Percentiles rank a stretch among this genome's conserved stretches.
Conservation (phyloP, 139 green algal species). For the Edaphochlamys debaryana region DNA sequence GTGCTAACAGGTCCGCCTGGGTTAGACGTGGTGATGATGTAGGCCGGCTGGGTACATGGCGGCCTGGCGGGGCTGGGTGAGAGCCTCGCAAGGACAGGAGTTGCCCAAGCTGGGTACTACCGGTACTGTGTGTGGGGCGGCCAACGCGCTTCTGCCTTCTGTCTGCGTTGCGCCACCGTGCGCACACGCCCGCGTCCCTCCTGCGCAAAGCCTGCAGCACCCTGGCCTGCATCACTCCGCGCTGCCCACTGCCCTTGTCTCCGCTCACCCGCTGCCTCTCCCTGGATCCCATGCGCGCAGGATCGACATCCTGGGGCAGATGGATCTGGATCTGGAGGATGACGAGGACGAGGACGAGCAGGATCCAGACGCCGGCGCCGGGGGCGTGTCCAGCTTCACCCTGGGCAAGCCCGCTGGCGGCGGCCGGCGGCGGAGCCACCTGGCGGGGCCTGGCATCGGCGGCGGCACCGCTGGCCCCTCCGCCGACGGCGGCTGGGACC, state of each 20-base stretch:
- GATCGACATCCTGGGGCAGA: conserved; percentile 17
- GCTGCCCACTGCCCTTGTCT: too few relatives aligned
- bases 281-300: neutral
- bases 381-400: neutral
- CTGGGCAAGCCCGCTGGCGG: neutral
- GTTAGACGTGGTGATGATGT: neutral
- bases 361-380: neutral
- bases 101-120: neutral
- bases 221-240: neutral
- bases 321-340: neutral
- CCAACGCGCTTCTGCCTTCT: neutral
- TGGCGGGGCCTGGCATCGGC: neutral
- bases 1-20: neutral
- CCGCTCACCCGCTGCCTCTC: too few relatives aligned
- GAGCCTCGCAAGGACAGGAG: too few relatives aligned
- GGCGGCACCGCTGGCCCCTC: neutral
- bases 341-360: conserved; percentile 10
- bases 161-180: neutral
- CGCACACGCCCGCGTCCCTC: neutral
- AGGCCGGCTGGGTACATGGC: neutral
- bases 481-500: conserved; percentile 3
- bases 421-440: neutral
- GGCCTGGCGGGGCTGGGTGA: neutral
- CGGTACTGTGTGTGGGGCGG: neutral
- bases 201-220: neutral